Percentiles rank a stretch among this genome's conserved stretches.
Conservation (phyloP, 257 asterid species). For the Rhazya stricta region DNA sequence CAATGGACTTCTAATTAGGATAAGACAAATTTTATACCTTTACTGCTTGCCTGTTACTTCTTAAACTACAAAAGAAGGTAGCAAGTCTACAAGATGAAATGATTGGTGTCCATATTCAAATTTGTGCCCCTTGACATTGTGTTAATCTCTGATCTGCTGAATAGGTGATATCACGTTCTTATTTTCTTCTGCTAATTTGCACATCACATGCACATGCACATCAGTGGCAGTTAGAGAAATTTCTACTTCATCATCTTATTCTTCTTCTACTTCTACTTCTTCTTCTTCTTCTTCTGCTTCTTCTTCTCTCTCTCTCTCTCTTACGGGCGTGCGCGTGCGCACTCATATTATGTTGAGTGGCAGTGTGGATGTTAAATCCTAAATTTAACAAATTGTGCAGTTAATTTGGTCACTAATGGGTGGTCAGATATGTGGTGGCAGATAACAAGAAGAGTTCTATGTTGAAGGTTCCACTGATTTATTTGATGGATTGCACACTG, state of each 20-base stretch:
- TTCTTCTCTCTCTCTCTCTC: background rate
- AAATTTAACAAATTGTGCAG: conserved; percentile 20
- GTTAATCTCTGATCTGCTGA: background rate
- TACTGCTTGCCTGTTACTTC: background rate
- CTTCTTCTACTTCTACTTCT: too few species aligned
- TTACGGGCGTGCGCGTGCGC: background rate
- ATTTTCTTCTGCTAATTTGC: background rate
- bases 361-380: conserved; percentile 4
- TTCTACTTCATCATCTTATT: background rate
- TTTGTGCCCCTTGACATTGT: background rate
- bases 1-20: background rate
- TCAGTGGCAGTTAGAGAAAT: background rate
- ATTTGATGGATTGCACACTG: conserved; percentile 83
- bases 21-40: background rate
- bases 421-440: conserved; percentile 49
- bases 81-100: background rate
- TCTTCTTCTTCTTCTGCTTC: background rate
- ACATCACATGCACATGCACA: background rate
- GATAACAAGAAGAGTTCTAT: conserved; percentile 37
- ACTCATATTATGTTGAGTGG: background rate
- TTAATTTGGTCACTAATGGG: conserved; percentile 26
- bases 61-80: background rate
- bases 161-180: background rate
- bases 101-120: background rate
- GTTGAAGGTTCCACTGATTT: conserved; percentile 67